Percentiles rank a stretch among this genome's conserved stretches.
Evolutionary conservation across 1,284 basidiomycete species (phyloP).

Genomic region (Tetrapyrgos nigripes): DNA sequence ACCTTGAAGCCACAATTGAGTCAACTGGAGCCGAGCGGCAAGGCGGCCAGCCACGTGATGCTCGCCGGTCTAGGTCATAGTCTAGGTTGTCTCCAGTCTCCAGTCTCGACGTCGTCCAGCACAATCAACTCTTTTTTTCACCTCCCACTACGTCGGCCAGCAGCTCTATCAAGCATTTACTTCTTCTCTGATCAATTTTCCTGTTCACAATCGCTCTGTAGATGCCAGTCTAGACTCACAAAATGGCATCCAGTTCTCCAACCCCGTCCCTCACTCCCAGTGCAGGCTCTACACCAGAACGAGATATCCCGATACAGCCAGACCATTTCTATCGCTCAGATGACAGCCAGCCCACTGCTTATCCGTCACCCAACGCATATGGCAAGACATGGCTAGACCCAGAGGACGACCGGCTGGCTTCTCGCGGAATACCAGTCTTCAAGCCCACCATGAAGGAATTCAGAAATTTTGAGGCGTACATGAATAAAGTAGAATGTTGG

Average conservation of each 20-base stretch:
- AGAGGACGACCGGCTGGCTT: slow-evolving; percentile 83
- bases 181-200: not conserved
- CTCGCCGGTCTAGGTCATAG: no score
- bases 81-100: not conserved
- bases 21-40: no score
- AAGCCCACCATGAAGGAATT: slow-evolving; percentile 91
- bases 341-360: slow-evolving; percentile 1
- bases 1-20: no score
- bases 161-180: not conserved
- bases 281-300: slow-evolving; percentile 55
- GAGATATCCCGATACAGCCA: slow-evolving; percentile 65
- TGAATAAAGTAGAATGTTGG: slow-evolving; percentile 87
- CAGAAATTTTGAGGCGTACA: slow-evolving; percentile 87
- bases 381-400: slow-evolving; percentile 75
- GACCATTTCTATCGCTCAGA: slow-evolving; percentile 74
- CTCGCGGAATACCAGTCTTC: slow-evolving; percentile 93
- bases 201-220: not conserved
- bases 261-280: slow-evolving; percentile 60
- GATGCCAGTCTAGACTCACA: not conserved
- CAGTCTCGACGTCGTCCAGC: not conserved
- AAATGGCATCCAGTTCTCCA: slow-evolving; percentile 19
- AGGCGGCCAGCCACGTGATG: no score
- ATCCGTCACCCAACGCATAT: slow-evolving; percentile 37
- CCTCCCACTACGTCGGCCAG: not conserved
- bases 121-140: not conserved